phyloP scores from a whole-genome alignment of 1,284 basidiomycete genomes.

The Ceratobasidium papillatum region DNA sequence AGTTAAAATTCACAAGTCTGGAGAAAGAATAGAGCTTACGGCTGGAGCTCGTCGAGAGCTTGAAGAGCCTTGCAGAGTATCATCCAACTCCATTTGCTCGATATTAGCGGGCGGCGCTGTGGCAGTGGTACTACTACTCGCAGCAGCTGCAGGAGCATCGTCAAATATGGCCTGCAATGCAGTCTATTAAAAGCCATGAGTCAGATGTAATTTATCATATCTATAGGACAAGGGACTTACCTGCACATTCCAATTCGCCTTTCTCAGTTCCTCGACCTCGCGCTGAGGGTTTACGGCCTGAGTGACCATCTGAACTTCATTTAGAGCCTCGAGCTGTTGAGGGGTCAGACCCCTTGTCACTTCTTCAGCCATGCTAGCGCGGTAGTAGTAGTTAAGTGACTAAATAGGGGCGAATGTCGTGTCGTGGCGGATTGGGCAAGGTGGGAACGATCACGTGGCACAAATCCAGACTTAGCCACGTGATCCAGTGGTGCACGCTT shows the following conservation, averaged over 20 bases:
- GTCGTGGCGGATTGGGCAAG: slow-evolving; percentile 5
- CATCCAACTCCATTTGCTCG: slow-evolving; percentile 62
- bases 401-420: background rate
- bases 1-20: too few relatives aligned
- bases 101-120: slow-evolving; percentile 31
- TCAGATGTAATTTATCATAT: background rate
- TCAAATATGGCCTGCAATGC: slow-evolving; percentile 68
- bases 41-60: slow-evolving; percentile 43
- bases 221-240: slow-evolving; percentile 50
- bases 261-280: slow-evolving; percentile 65
- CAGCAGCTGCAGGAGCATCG: slow-evolving; percentile 45
- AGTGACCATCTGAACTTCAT: slow-evolving; percentile 65
- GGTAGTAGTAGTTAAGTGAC: background rate
- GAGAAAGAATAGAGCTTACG: slow-evolving; percentile 12
- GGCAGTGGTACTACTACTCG: slow-evolving; percentile 44
- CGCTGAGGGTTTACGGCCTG: slow-evolving; percentile 65
- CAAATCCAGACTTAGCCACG: background rate
- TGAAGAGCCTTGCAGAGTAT: slow-evolving; percentile 57
- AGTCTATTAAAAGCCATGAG: slow-evolving; percentile 53
- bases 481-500: background rate
- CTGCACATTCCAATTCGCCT: slow-evolving; percentile 74
- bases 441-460: slow-evolving; percentile 3
- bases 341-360: slow-evolving; percentile 50
- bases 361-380: slow-evolving; percentile 10
- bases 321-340: slow-evolving; percentile 60